Conservation (phyloP, 1,284 basidiomycete genomes). For the Naganishia sp. region DNA sequence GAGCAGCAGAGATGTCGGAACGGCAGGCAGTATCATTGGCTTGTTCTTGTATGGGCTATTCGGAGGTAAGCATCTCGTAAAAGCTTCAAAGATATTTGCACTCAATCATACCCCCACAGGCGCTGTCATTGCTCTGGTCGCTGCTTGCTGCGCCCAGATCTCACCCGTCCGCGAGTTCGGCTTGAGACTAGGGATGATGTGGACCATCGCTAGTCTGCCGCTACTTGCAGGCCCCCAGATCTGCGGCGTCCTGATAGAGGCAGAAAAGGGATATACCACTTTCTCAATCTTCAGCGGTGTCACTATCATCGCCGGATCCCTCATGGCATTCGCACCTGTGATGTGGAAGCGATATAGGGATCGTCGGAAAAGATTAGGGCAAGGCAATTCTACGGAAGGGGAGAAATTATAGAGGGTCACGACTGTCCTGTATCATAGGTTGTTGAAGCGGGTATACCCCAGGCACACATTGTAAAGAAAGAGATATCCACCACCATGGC, state of each 20-base stretch:
- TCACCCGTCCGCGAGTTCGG: conserved; percentile 50
- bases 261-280: conserved; percentile 25
- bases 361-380: conserved; percentile 1
- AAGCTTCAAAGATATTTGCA: not conserved
- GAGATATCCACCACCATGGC: no score
- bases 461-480: no score
- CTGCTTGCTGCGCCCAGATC: conserved; percentile 45
- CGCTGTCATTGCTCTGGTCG: conserved; percentile 47
- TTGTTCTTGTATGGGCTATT: conserved; percentile 43
- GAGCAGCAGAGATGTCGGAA: conserved; percentile 39
- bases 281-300: conserved; percentile 27
- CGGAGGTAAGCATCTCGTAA: conserved; percentile 20
- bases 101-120: conserved; percentile 33
- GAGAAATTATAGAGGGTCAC: not conserved
- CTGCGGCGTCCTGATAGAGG: conserved; percentile 26
- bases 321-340: conserved; percentile 28
- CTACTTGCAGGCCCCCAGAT: conserved; percentile 44
- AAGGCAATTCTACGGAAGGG: not conserved
- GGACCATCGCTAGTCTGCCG: conserved; percentile 41
- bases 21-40: conserved; percentile 44
- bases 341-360: conserved; percentile 22
- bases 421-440: no score
- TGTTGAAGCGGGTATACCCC: no score
- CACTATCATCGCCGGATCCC: conserved; percentile 29
- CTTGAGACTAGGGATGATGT: conserved; percentile 49